Evolutionary conservation across 2,329 filamentous ascomycete species (phyloP), one percentile per base, ranked within the genome.

Genomic region (Epichloe festucae): DNA sequence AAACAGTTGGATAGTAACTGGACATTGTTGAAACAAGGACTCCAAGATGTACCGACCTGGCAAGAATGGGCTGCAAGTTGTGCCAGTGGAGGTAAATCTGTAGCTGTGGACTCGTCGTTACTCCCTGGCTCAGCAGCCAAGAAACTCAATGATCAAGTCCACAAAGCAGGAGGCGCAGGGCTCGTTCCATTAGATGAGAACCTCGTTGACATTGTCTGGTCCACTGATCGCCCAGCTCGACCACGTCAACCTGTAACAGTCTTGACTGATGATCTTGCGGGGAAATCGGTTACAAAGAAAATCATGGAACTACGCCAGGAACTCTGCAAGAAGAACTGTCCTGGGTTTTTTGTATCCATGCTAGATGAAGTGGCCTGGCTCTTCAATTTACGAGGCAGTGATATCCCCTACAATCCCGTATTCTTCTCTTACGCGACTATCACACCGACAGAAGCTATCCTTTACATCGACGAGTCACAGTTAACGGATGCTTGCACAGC

Each of bases 341-440:
- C 84, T 17, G 91, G 88, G 1, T 89, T 97, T 82, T 82, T 97
- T 47, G 81, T 97, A 45, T 96, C 90, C 5, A 90, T 94, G 83
- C 79, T 98, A 43, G 93, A 98, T 62, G 93, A 98, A 68, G 82
- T 96, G 60, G 93, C 93, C 11, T 98, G 93, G 93, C 76, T 98
- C n/a, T 96, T 96, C 73, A 98, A 98, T 69, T 72, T 98, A 47
- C 83, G 93, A 59, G 93, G 93, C 60, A 93, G 78, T 66, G 93
- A 97, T 65, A 97, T 98, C 57, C 88, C 89, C 0, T 98, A 93
- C 72, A 98, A 98, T 64, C 93, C 93, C 0, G 93, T 98, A 48
- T 97, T 98, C 74, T 97, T 97, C 70, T 93, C 91, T 15, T 98
- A 97, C 62, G 91, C 91, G 44, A 78, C 93, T 42, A 73, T 98